Evolutionary conservation across 2,329 filamentous ascomycete genomes (phyloP), one percentile per base, ranked within the genome.

Genomic region (Aspergillus brasiliensis): DNA sequence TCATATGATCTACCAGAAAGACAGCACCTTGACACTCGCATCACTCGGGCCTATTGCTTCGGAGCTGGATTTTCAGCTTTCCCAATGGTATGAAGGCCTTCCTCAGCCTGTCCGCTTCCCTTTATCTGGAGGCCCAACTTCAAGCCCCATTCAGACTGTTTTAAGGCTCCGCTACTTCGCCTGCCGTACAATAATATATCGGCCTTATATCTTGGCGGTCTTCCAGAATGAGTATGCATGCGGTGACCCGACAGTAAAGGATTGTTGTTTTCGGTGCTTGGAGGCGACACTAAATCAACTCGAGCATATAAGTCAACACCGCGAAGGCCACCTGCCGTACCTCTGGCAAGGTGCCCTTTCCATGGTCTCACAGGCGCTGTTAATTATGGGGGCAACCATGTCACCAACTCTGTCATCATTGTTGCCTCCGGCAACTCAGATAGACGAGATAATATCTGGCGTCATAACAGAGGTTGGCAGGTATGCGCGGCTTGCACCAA

Each of bases 371-470:
- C 91, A 95, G 75, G 90, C 89, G 2, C 81, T 95, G 15, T 81
- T 95, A 46, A 86, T 95, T 34, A 94, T 95, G 91, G 91, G 90
- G 6, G 90, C 91, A 15, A 92, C 89, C 15, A 91, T 94, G 86
- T 92, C 88, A 8, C 87, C 88, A 1, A 88, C 88, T 5, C 83
- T 94, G 3, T 86, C 85, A 23, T 83, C 81, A 52, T 86, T 93
- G 42, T 80, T 94, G 28, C 82, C 83, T 8, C 79, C 83, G 1
- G 77, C 72, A 62, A 66, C 74, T 54, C 77, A 87, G 37, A 85
- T 93, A 67, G 89, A 93, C 74, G 83, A 86, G 59, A 91, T 94
- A 67, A 91, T 94, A 75, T 87, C 87, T 69, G 87, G 91, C 59
- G 90, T 94, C 49, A 85, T 93, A 48, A 80, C 86, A 61, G 91